Evolutionary conservation across 371 early-diverging fungal species (phyloP), one percentile per base, ranked within the genome.

Genomic region (Rhizopus delemar): DNA sequence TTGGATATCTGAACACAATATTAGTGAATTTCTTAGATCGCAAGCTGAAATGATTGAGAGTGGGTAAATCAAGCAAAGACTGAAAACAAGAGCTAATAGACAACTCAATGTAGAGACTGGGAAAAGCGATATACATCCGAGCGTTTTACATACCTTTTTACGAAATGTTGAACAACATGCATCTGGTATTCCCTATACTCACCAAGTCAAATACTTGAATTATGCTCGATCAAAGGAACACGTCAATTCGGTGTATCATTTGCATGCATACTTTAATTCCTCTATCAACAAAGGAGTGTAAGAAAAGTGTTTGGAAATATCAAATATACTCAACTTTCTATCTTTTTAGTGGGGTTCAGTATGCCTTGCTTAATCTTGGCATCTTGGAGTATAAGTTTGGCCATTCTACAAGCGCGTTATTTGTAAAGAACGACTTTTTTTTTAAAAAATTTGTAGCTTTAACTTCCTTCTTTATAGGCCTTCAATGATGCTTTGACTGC

Each of bases 371-470:
- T 3, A 71, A 72, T 32, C 56, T 74, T 12, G 70, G 73, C 22
- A 72, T 77, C 15, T 46, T 77, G 32, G 77, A 77, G 61, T 59
- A 70, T 4, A 77, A 70, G 33, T 72, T 77, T 53, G 74, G 74
- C 0, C 77, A 77, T 52, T 54, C 48, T 8, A 60, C 46, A 12
- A 70, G 62, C 56, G 72, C 77, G 29, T 35, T 66, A 32, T 60
- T 62, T 29, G 75, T 74, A 69, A 55, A 46, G 36, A 3, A 11
- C 15, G 46, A 1, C 8, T n/a, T 49, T 46, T 5, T 33, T 46
- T 32, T 32, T 55, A 38, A 34, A 15, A 5, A 43, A 45, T 22
- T 28, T 3, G 2, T 22, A 35, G 5, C 53, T 7, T n/a, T 58
- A 43, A 43, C 43, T 1, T 22, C 22, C 0, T 22, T 22, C 13